Base-by-base conservation (phyloP, 148 eudicot species). In the Dysphania ambrosioides region DNA sequence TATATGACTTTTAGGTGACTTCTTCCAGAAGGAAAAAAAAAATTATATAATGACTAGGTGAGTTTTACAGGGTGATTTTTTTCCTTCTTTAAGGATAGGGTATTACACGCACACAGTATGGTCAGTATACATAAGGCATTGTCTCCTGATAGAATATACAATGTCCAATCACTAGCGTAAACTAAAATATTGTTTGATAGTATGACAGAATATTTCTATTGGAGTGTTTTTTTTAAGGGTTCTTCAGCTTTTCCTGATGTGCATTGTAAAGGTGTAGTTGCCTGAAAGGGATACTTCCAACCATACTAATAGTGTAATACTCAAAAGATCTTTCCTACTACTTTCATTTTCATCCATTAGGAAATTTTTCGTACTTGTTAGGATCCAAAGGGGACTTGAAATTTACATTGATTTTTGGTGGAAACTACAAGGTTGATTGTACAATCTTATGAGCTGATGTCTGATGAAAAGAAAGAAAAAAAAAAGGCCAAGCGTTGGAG, bases 241-340 rank as follows among this genome's bases (percentile, higher is more conserved):
- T 23, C 27, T 53, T 71, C 34, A 47, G 56, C 18, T 71, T 15
- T 3, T 71, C 35, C 70, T 44, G 23, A 51, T 10, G 59, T 53
- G 30, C 8, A 30, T 66, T 53, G 51, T 36, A 18, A 23, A 15
- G 71, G 13, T 42, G 47, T 9, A 64, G 44, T 49, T 65, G 4
- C 59, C 60, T 63, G 41, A 44, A 44, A 55, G 77, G 31, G 11
- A 13, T 49, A 34, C 9, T 32, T 32, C 41, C 41, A 30, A 47
- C 57, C 27, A 32, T 30, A 4, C 2, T 27, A 29, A n/a, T n/a
- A n/a, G n/a, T n/a, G n/a, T n/a, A n/a, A n/a, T n/a, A n/a, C n/a
- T n/a, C n/a, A n/a, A 13, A 34, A 32, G 35, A 75, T 34, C 59
- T 11, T 53, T 66, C 77, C 24, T 53, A 57, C 66, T 68, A 40